Conservation (phyloP, 345 rosid genomes). For the Gossypium australe region DNA sequence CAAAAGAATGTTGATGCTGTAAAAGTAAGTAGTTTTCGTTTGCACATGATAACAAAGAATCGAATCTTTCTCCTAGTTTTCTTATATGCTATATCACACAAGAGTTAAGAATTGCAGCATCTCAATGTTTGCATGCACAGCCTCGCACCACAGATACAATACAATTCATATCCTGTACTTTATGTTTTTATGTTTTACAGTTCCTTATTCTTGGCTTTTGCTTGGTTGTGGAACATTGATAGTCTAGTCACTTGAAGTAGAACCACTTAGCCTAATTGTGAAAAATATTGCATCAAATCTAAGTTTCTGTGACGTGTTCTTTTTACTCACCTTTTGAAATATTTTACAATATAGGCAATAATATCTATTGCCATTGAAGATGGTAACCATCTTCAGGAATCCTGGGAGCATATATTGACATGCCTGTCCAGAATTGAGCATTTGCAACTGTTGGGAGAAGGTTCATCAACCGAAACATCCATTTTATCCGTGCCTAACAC, state of each 20-base stretch:
- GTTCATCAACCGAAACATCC: slow-evolving; percentile 88
- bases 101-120: slow-evolving; percentile 2
- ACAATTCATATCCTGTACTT: neutral
- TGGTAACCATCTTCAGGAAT: slow-evolving; percentile 90
- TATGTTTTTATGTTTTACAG: neutral
- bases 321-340: neutral
- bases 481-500: slow-evolving; percentile 54
- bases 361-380: slow-evolving; percentile 92
- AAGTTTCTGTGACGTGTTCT: slow-evolving; percentile 3
- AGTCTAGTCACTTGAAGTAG: neutral
- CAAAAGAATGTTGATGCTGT: slow-evolving; percentile 96
- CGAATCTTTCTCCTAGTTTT: neutral
- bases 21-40: slow-evolving; percentile 49
- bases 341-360: slow-evolving; percentile 53
- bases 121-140: neutral
- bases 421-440: slow-evolving; percentile 98
- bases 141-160: neutral
- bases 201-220: slow-evolving; percentile 1
- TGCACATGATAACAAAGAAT: neutral
- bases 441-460: slow-evolving; percentile 94
- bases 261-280: neutral
- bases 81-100: slow-evolving; percentile 1
- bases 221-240: neutral
- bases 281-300: neutral
- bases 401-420: slow-evolving; percentile 94